These are phyloP conservation scores for Zygoascus hellenicus DNA, from an alignment of 1,139 yeast genomes.

Conservation along the genomic window DNA sequence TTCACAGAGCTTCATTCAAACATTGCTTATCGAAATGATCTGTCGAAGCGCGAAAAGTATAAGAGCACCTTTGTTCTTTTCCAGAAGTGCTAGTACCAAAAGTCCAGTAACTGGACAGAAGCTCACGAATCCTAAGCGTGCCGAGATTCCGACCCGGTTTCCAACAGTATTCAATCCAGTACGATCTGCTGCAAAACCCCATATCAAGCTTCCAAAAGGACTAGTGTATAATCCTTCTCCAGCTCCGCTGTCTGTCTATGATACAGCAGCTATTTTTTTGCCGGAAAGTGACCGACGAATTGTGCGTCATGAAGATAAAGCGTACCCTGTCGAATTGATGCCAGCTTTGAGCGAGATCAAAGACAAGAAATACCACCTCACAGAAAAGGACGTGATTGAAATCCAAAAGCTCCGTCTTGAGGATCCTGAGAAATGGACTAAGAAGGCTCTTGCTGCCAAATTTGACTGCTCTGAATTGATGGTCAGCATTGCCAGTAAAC, in stretches of 20 bases:
- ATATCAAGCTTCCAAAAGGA: constrained; percentile 36
- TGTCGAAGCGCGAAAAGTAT: too few relatives aligned
- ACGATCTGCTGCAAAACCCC: constrained; percentile 38
- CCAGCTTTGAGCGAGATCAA: constrained; percentile 33
- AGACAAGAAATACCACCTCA: constrained; percentile 53
- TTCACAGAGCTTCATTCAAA: too few relatives aligned
- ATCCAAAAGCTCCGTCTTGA: constrained; percentile 54
- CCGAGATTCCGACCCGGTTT: constrained; percentile 26
- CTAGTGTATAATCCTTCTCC: constrained; percentile 40
- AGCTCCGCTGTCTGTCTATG: constrained; percentile 47
- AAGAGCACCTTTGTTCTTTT: too few relatives aligned
- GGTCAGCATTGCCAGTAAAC: constrained; percentile 47
- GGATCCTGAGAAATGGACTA: constrained; percentile 63
- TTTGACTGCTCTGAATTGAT: constrained; percentile 53
- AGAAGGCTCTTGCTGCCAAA: constrained; percentile 59
- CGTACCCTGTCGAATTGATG: constrained; percentile 29
- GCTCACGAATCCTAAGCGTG: constrained; percentile 13
- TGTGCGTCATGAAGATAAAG: constrained; percentile 26
- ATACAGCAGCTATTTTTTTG: constrained; percentile 68
- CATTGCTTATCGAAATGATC: too few relatives aligned
- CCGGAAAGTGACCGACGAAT: constrained; percentile 61
- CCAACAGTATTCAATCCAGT: constrained; percentile 39
- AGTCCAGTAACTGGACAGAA: constrained; percentile 11
- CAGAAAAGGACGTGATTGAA: constrained; percentile 55
- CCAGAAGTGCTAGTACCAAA: constrained; percentile 5